Conservation (phyloP, 345 rosid genomes). For the Bruguiera sexangula region DNA sequence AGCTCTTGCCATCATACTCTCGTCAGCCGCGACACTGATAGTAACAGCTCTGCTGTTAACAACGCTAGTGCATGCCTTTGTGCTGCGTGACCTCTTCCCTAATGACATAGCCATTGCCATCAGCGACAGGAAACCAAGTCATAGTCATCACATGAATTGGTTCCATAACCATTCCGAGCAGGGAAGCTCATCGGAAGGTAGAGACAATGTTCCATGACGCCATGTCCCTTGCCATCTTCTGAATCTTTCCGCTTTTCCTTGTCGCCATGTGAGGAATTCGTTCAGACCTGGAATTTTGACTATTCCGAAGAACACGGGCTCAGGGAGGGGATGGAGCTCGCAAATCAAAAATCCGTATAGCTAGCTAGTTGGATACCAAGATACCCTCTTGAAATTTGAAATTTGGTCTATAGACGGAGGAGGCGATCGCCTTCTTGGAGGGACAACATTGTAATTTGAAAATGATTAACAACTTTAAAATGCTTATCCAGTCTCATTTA, state of each 20-base stretch:
- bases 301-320: constrained; percentile 28
- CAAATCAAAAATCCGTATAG: not conserved
- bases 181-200: constrained; percentile 38
- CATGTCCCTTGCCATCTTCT: constrained; percentile 19
- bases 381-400: too few relatives aligned
- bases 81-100: constrained; percentile 39
- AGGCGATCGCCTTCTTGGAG: too few relatives aligned
- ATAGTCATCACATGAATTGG: constrained; percentile 40
- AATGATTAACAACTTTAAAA: too few relatives aligned
- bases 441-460: too few relatives aligned
- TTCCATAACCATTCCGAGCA: constrained; percentile 36
- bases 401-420: too few relatives aligned
- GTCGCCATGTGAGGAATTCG: constrained; percentile 31
- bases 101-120: constrained; percentile 77
- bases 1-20: constrained; percentile 39
- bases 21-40: constrained; percentile 43
- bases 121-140: constrained; percentile 47
- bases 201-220: constrained; percentile 12
- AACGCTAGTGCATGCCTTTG: constrained; percentile 44
- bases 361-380: too few relatives aligned
- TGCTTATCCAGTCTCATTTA: too few relatives aligned
- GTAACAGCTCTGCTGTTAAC: constrained; percentile 47
- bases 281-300: not conserved
- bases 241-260: constrained; percentile 13
- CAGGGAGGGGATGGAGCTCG: constrained; percentile 17